Percentiles rank a stretch among this genome's conserved stretches.
Conservation (phyloP, 352 stramenopile genomes). For the Phytophthora quininea region DNA sequence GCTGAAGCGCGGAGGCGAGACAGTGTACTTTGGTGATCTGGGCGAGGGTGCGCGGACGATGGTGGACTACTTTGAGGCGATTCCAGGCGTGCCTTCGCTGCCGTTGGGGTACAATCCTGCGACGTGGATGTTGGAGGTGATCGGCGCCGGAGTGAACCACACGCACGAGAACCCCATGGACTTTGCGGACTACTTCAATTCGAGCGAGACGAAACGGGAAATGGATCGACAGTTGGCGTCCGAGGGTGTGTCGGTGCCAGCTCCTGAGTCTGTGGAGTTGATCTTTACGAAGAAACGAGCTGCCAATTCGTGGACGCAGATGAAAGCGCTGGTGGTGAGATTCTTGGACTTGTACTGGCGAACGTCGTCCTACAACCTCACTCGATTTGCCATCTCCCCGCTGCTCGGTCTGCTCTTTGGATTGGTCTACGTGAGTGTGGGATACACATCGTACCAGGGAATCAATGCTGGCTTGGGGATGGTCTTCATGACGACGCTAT, state of each 20-base stretch:
- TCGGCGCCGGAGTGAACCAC: constrained; percentile 64
- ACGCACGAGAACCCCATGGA: constrained; percentile 20
- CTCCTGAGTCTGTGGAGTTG: constrained; percentile 18
- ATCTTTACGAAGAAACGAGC: constrained; percentile 44
- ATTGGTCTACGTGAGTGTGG: constrained; percentile 46
- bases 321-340: constrained; percentile 41
- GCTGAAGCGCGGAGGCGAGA: constrained; percentile 80
- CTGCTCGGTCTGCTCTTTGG: constrained; percentile 45
- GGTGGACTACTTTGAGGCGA: constrained; percentile 70
- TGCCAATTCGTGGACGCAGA: constrained; percentile 29
- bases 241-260: constrained; percentile 31
- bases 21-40: constrained; percentile 85
- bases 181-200: constrained; percentile 31
- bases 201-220: constrained; percentile 25
- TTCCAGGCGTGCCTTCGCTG: constrained; percentile 59
- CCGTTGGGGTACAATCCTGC: constrained; percentile 77
- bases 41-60: constrained; percentile 53
- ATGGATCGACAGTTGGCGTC: constrained; percentile 31
- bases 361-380: constrained; percentile 59
- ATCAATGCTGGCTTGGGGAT: constrained; percentile 70
- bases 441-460: constrained; percentile 58
- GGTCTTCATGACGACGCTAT: constrained; percentile 87
- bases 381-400: constrained; percentile 54
- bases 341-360: constrained; percentile 59
- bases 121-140: constrained; percentile 89